Evolutionary conservation across 2,329 filamentous ascomycete species (phyloP), one percentile per base, ranked within the genome.

Genomic region (Scedosporium dehoogii): DNA sequence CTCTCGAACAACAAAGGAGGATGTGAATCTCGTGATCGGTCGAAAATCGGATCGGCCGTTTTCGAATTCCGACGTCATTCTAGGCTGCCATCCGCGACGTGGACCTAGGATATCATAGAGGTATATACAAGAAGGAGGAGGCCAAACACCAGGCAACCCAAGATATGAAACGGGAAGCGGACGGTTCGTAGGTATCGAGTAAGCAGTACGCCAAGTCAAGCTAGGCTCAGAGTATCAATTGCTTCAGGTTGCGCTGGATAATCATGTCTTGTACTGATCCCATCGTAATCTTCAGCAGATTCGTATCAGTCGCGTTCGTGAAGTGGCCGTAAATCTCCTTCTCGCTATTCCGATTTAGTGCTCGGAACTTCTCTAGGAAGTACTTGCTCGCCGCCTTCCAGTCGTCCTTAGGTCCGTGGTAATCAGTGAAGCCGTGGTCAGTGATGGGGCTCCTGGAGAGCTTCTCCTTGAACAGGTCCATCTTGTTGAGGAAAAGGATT

Each of bases 401-500:
- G 73, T 91, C 88, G 66, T 85, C 83, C 42, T 85, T 76, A 9
- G 87, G 84, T 33, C 89, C 90, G 65, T 84, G 83, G 76, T 91
- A 93, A 70, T 93, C 90, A 51, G 88, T 88, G 75, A 92, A 92
- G 64, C 85, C 85, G 70, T 91, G 86, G 62, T 85, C 83, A 63
- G 84, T 85, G 67, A 93, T 88, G 3, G 89, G 87, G 66, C 86
- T 90, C 63, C 82, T 78, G 2, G 80, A 75, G 42, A 93, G 79
- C 77, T 93, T 93, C 69, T 87, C 85, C 72, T 85, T 88, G 81
- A 93, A 93, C 12, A 92, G 79, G 74, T 93, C 90, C 78, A 92
- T 92, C 78, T 93, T 93, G 81, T 92, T 93, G 64, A 93, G 81
- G 76, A 93, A 93, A 60, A 93, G 82, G 67, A 93, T 92, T 64